Base-by-base conservation (phyloP, 345 rosid genomes). In the Balakata baccata region DNA sequence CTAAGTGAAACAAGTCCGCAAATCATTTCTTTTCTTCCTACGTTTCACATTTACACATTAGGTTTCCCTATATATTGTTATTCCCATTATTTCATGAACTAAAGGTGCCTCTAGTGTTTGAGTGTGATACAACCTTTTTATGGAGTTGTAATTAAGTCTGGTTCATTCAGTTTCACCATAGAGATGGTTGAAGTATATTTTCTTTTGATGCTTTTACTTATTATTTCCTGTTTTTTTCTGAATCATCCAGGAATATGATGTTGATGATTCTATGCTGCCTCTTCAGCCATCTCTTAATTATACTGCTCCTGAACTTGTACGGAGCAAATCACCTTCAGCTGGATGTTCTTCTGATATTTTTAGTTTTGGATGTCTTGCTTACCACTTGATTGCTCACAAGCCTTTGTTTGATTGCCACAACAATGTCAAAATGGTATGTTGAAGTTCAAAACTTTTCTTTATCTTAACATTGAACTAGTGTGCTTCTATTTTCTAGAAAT, bases 301-400 rank as follows among this genome's bases (percentile, higher is more conserved):
- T 77, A 84, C 97, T 53, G 99, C 98, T 69, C 99, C 99, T 67
- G 99, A 95, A 81, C 85, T 95, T 78, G 84, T 89, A 78, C 87
- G 91, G 47, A 88, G 92, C 85, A 87, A 87, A 79, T 72, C 77
- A 65, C 83, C 94, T 76, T 86, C 98, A 72, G 88, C 78, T 81
- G 92, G 97, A 78, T 82, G 80, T 68, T 83, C 86, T 38, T 91
- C 98, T 16, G 99, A 95, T 81, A 87, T 95, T 82, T 95, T 95
- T 64, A 95, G 99, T 81, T 89, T 95, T 83, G 99, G 94, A 77
- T 95, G 99, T 72, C 86, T 95, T 76, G 93, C 94, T 50, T 95
- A 87, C 82, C 98, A 91, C 81, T 83, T 95, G 87, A 86, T 95
- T 81, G 85, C 97, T 75, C 87, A 82, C 80, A 92, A 91, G 85